Evolutionary conservation across 2,329 filamentous ascomycete species (phyloP).

Genomic region (Trichoderma koningii): DNA sequence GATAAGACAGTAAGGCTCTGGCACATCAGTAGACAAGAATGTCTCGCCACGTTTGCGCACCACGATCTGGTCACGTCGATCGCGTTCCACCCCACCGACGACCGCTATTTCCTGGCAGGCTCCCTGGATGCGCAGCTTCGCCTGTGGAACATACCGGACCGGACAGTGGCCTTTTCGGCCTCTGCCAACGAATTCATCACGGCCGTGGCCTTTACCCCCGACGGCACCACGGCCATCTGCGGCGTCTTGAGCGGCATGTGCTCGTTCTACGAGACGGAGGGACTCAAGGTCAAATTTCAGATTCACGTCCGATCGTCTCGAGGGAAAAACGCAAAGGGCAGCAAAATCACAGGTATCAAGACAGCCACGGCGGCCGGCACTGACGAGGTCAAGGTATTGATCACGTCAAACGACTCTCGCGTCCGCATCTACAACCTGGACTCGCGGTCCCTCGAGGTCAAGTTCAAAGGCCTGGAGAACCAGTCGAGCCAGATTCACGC

Average conservation of each 20-base stretch:
- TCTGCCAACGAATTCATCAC: constrained; percentile 86
- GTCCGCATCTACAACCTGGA: constrained; percentile 86
- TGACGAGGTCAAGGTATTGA: constrained; percentile 76
- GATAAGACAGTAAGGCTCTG: constrained; percentile 95
- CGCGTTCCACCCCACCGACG: constrained; percentile 89
- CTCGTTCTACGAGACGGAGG: constrained; percentile 90
- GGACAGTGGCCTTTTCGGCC: constrained; percentile 80
- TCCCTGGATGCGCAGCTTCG: constrained; percentile 86
- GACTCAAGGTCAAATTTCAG: constrained; percentile 78
- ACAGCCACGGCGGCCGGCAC: constrained; percentile 62
- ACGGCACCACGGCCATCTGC: constrained; percentile 86
- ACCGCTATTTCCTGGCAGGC: constrained; percentile 94
- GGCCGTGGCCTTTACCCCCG: constrained; percentile 88
- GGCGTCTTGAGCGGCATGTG: constrained; percentile 84
- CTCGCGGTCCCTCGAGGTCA: constrained; percentile 82
- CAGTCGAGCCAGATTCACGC: constrained; percentile 87
- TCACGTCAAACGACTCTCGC: constrained; percentile 94
- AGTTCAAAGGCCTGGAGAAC: constrained; percentile 91
- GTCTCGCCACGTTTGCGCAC: constrained; percentile 90
- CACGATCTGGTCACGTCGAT: constrained; percentile 94
- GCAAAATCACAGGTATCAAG: constrained; percentile 95
- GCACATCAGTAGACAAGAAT: constrained; percentile 84
- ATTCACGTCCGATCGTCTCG: constrained; percentile 91
- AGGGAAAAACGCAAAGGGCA: constrained; percentile 92
- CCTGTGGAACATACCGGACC: constrained; percentile 96